Evolutionary conservation across 2,329 filamentous ascomycete genomes (phyloP), one percentile per base, ranked within the genome.

Genomic region (Colletotrichum limetticola): DNA sequence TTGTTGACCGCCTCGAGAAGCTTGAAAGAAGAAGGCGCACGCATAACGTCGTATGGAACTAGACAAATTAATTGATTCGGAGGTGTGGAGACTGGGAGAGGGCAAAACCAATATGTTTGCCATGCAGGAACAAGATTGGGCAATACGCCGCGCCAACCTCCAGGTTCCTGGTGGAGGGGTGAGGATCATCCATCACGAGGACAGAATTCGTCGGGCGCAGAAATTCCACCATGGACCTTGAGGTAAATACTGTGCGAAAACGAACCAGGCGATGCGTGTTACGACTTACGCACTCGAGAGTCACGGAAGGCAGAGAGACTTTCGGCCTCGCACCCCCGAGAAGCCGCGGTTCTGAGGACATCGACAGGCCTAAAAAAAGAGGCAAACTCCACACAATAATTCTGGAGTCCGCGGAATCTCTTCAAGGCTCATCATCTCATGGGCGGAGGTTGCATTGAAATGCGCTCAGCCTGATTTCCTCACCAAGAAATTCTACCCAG

Each of bases 171-270:
- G 30, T 32, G 30, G 30, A 32, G n/a, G 24, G 46, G 49, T 11
- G 12, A 53, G 24, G 64, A 71, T 58, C 26, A 19, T 37, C 57
- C 30, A 37, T 57, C 28, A 30, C 46, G n/a, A 37, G 37, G 19
- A n/a, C 22, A 24, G 26, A 24, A 19, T 3, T 19, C 12, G 12
- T 42, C 30, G 24, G 65, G n/a, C 16, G 19, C 61, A 32, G 22
- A 62, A 30, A 26, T 68, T 52, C 64, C 64, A 58, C 57, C 49
- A n/a, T 22, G 28, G 57, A 52, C n/a, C n/a, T 35, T 26, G 16
- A 46, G 30, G 42, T 6, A 8, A 19, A 37, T 14, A 37, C 4
- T 52, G 35, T 35, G 28, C 58, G 37, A 60, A 12, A 60, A 22
- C 64, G 64, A 68, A 19, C 35, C 55, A 42, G 55, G 8, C 49